Conservation (phyloP, 495 filamentous ascomycete species). For the Neurospora intermedia region DNA sequence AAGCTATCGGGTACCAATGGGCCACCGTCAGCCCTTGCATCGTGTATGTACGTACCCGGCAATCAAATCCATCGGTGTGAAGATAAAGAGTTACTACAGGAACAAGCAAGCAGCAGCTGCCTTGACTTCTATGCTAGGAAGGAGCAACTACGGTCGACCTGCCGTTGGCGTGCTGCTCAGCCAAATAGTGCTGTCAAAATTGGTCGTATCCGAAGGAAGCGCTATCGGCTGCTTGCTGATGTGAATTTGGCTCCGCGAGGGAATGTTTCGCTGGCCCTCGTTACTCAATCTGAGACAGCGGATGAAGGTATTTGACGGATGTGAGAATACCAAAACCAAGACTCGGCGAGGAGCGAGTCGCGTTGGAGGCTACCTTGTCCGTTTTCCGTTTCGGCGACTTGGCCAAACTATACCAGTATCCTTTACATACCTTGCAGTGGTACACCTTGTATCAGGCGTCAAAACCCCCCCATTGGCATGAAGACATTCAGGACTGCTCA, state of each 20-base stretch:
- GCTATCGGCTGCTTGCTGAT: not conserved
- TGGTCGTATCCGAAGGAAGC: not conserved
- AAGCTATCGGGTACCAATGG: not conserved
- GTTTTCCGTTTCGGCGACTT: not conserved
- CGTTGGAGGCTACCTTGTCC: not conserved
- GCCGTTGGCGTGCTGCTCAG: not conserved
- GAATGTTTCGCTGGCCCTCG: not conserved
- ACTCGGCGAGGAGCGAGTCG: not conserved
- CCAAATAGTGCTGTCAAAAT: not conserved
- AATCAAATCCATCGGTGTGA: not conserved
- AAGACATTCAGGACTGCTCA: not conserved
- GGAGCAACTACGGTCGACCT: not conserved
- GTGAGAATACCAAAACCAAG: not conserved
- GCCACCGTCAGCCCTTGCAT: not conserved
- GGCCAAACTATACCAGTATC: not conserved
- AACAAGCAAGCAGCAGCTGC: not conserved
- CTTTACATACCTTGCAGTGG: not conserved
- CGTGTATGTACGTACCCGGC: not conserved
- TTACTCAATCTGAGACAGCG: not conserved
- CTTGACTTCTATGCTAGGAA: not conserved
- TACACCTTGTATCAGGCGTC: not conserved
- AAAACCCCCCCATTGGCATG: not conserved
- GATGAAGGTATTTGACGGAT: not conserved
- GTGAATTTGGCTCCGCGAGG: not conserved
- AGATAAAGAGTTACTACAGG: not conserved